These are phyloP conservation scores for Vitrella brassicaformis DNA, from an alignment of 73 alveolate species.

Conservation along the genomic window DNA sequence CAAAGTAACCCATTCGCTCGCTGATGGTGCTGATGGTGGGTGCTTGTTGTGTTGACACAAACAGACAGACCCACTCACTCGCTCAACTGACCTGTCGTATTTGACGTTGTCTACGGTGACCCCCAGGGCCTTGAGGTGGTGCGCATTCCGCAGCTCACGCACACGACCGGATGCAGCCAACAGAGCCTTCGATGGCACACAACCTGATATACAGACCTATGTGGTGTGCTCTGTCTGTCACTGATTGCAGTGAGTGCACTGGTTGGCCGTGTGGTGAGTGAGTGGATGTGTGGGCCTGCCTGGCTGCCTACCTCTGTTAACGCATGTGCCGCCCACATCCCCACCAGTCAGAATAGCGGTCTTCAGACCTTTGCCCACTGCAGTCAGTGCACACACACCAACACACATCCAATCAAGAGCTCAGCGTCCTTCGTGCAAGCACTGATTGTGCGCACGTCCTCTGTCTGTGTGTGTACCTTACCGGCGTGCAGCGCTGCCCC, in stretches of 20 bases:
- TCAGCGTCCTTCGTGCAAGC: neutral
- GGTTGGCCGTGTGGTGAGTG: no score
- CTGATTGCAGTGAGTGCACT: no score
- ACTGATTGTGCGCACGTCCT: neutral
- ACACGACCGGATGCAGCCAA: neutral
- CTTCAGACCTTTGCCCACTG: neutral
- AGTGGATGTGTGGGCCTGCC: no score
- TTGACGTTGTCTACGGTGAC: neutral
- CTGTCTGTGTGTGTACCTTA: neutral
- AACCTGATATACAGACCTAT: no score
- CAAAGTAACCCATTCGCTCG: no score
- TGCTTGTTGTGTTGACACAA: no score
- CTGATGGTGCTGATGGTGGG: no score
- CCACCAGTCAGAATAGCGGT: neutral
- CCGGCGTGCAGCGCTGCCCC: neutral
- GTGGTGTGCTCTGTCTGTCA: no score
- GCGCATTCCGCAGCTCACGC: neutral
- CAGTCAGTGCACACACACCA: neutral
- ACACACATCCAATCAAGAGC: neutral
- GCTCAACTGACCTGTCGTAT: neutral
- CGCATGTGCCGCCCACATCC: neutral
- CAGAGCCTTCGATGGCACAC: neutral
- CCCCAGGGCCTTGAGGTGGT: neutral
- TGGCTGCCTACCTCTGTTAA: neutral
- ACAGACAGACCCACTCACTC: no score